phyloP scores from a whole-genome alignment of 176 grass and related monocot genomes.

The Triticum turgidum region DNA sequence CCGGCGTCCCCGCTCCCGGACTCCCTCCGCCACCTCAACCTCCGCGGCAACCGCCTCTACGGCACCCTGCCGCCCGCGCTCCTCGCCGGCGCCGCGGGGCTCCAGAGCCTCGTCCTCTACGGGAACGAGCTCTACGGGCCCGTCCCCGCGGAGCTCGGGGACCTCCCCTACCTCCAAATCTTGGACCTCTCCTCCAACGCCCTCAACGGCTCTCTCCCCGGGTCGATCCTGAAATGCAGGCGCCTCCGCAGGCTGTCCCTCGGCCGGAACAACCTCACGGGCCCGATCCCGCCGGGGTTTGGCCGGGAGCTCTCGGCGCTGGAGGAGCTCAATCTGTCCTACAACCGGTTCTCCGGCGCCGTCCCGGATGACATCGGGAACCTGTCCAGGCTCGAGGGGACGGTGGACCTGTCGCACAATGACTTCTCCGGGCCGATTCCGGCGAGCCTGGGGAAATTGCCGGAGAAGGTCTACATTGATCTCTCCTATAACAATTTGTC shows the following conservation, averaged over 20 bases:
- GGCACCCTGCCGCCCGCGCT: conserved; percentile 46
- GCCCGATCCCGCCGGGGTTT: conserved; percentile 47
- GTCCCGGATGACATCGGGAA: conserved; percentile 66
- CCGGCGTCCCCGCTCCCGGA: conserved; percentile 43
- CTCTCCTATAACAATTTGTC: conserved; percentile 89
- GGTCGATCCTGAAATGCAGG: conserved; percentile 57
- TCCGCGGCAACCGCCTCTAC: conserved; percentile 60
- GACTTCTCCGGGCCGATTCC: conserved; percentile 77
- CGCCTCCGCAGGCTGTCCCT: conserved; percentile 70
- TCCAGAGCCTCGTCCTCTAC: conserved; percentile 84
- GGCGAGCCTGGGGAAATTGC: conserved; percentile 60
- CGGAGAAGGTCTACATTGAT: conserved; percentile 93
- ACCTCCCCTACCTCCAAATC: conserved; percentile 73
- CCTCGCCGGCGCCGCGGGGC: conserved; percentile 27
- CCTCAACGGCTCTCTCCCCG: conserved; percentile 63
- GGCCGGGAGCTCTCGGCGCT: conserved; percentile 46
- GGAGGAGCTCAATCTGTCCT: conserved; percentile 77
- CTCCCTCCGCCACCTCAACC: conserved; percentile 88
- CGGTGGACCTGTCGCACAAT: conserved; percentile 86
- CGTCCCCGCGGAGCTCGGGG: conserved; percentile 60
- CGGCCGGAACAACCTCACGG: conserved; percentile 62
- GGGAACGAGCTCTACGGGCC: conserved; percentile 66
- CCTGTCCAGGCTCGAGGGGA: conserved; percentile 74
- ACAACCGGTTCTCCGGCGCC: conserved; percentile 60
- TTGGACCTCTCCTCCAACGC: conserved; percentile 81